Percentiles rank a stretch among this genome's conserved stretches.
These are phyloP conservation scores for Hymenoscyphus albidus DNA, from an alignment of 2,329 filamentous ascomycete species.

Conservation along the genomic window DNA sequence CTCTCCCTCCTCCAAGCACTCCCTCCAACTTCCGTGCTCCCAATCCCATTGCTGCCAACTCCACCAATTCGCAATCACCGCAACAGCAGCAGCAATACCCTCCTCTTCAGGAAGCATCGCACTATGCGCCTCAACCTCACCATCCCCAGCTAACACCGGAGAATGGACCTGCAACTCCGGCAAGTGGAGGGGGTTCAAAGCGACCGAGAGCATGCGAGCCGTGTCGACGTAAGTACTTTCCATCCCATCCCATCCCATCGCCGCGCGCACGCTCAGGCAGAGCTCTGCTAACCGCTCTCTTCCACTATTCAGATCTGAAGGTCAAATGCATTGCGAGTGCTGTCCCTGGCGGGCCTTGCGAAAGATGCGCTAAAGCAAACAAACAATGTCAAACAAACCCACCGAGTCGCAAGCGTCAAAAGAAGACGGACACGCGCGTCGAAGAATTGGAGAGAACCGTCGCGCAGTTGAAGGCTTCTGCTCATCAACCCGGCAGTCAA, in stretches of 20 bases:
- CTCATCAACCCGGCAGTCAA: slow-evolving; percentile 18
- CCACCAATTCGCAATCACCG: slow-evolving; percentile 13
- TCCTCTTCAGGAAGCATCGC: slow-evolving; percentile 11
- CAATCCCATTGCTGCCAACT: slow-evolving; percentile 15
- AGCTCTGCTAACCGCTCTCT: not conserved
- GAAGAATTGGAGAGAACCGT: slow-evolving; percentile 44
- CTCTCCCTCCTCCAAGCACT: slow-evolving; percentile 3
- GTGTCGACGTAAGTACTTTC: slow-evolving; percentile 37
- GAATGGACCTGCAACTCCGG: not conserved
- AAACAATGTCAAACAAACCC: slow-evolving; percentile 39
- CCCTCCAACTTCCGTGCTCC: slow-evolving; percentile 1
- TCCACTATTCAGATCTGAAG: slow-evolving; percentile 34
- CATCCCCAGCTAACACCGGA: slow-evolving; percentile 14
- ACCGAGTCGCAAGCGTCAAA: slow-evolving; percentile 41
- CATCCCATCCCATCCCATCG: not conserved
- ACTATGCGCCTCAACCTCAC: slow-evolving; percentile 27
- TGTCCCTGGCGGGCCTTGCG: slow-evolving; percentile 36
- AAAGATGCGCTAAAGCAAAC: slow-evolving; percentile 40
- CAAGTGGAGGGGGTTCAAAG: slow-evolving; percentile 31
- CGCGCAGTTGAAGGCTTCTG: slow-evolving; percentile 38
- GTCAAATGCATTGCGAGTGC: slow-evolving; percentile 40
- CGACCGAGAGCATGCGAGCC: slow-evolving; percentile 40
- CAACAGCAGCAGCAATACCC: slow-evolving; percentile 10
- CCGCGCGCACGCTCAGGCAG: not conserved
- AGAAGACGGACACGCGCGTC: slow-evolving; percentile 43